A percentile compares a stretch with the other conserved stretches of the same genome.
phyloP scores from a whole-genome alignment of 805 yeast genomes.

The Babjeviella inositovora region DNA sequence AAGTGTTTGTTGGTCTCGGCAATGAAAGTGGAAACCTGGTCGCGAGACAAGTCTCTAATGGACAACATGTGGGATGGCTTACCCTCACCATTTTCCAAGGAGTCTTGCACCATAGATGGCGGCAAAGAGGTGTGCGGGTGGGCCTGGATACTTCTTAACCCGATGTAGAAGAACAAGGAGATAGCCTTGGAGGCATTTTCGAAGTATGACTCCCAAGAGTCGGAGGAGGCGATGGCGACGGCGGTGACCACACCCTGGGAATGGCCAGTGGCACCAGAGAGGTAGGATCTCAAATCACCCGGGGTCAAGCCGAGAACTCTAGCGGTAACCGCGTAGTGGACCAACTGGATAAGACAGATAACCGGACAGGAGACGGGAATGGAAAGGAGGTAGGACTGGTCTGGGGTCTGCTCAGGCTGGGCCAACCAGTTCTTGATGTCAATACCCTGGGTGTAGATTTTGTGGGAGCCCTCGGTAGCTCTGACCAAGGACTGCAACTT shows the following conservation, averaged over 20 bases:
- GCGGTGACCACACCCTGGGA: conserved; percentile 91
- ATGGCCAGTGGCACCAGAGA: conserved; percentile 76
- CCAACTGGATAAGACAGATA: conserved; percentile 88
- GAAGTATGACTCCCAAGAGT: conserved; percentile 75
- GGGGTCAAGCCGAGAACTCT: conserved; percentile 77
- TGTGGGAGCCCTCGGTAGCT: conserved; percentile 62
- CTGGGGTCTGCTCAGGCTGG: conserved; percentile 76
- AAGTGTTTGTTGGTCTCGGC: conserved; percentile 84
- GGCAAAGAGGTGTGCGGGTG: conserved; percentile 92
- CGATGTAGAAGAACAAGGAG: conserved; percentile 79
- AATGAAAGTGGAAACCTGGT: conserved; percentile 66
- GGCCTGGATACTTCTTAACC: conserved; percentile 77
- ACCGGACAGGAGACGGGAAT: conserved; percentile 96
- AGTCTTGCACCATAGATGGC: conserved; percentile 84
- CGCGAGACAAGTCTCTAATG: conserved; percentile 69
- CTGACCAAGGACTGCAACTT: conserved; percentile 55
- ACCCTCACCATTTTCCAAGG: conserved; percentile 90
- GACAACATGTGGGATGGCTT: conserved; percentile 96
- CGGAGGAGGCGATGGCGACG: conserved; percentile 68
- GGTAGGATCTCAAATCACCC: conserved; percentile 60
- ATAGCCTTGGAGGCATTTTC: conserved; percentile 62
- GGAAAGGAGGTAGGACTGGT: conserved; percentile 69
- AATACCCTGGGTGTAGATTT: conserved; percentile 87
- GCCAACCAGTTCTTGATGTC: conserved; percentile 81
- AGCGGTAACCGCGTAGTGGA: conserved; percentile 84